Evolutionary conservation across 169 alveolate species (phyloP), one percentile per base, ranked within the genome.

Genomic region (Eimeria necatrix): DNA sequence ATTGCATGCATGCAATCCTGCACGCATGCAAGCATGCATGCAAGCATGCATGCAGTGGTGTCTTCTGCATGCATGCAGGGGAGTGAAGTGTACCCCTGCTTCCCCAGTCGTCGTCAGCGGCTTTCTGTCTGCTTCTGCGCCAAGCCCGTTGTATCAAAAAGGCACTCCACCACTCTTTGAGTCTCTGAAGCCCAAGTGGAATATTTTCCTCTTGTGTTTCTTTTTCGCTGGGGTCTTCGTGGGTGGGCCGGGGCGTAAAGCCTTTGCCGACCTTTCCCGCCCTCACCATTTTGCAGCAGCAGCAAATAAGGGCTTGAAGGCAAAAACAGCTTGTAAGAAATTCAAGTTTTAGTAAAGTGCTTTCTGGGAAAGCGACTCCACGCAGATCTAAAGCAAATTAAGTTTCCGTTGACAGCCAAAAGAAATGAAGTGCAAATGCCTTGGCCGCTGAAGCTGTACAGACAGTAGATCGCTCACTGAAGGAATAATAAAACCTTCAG

Each of bases 261-360:
- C 92, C 92, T 26, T 84, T 84, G 10, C 59, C 80, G 6, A 56
- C 41, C 32, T 84, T 84, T 22, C 92, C 92, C 48, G 92, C 92
- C 26, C 92, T 76, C 92, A 84, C 92, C 92, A 84, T 84, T 60
- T n/a, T 84, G 26, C 61, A 8, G 78, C 16, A 48, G 53, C 10
- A 24, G 18, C 56, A n/a, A 4, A 51, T 2, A 16, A 22, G 2
- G 41, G 41, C 41, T 32, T 32, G 0, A 2, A 2, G 41, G 41
- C 41, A 32, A 59, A 59, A 7, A 9, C 10, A 7, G 68, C 68
- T 59, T 4, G 0, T 59, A 9, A 59, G 0, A 4, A 4, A 16
- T 59, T 59, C 20, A 2, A n/a, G 68, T 59, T 4, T 59, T 32
- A 0, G 2, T 32, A 32, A 32, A 2, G 41, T 32, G 41, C 41